These are phyloP conservation scores for Fusarium concolor DNA, from an alignment of 2,329 filamentous ascomycete genomes.

Conservation along the genomic window DNA sequence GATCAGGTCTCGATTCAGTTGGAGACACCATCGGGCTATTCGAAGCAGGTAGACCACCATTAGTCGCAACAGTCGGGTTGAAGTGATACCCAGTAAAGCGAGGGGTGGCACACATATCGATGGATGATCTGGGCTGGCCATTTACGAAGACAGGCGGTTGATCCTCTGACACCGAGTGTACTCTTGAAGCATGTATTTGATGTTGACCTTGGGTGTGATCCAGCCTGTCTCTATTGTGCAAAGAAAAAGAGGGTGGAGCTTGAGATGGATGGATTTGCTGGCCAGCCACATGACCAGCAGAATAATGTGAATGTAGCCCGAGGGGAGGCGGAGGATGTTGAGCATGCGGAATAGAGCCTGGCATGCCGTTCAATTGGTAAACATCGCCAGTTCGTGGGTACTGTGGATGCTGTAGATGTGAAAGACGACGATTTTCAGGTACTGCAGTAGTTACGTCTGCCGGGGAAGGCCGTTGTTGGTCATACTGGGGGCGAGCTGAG, in stretches of 20 bases:
- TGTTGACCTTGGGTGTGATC: slow-evolving; percentile 26
- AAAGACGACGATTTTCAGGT: slow-evolving; percentile 25
- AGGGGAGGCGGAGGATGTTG: slow-evolving; percentile 30
- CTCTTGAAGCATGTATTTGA: slow-evolving; percentile 7
- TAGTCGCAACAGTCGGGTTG: neutral
- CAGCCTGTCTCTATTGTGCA: neutral
- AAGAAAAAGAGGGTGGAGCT: slow-evolving; percentile 3
- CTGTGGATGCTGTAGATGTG: slow-evolving; percentile 24
- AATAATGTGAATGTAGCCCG: slow-evolving; percentile 23
- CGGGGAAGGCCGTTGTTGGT: slow-evolving; percentile 45
- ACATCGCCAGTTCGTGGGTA: slow-evolving; percentile 13
- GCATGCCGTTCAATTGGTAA: slow-evolving; percentile 30
- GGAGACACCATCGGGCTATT: slow-evolving; percentile 29
- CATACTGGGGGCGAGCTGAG: slow-evolving; percentile 44
- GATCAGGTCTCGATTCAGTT: slow-evolving; percentile 32
- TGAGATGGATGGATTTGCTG: slow-evolving; percentile 28
- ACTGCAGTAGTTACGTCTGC: slow-evolving; percentile 38
- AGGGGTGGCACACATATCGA: slow-evolving; percentile 3
- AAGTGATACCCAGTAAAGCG: slow-evolving; percentile 14
- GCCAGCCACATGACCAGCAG: neutral
- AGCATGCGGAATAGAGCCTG: slow-evolving; percentile 27
- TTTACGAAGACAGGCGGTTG: slow-evolving; percentile 11
- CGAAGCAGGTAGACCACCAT: neutral
- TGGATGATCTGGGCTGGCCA: slow-evolving; percentile 11
- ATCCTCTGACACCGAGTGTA: slow-evolving; percentile 13